Conservation (phyloP, 495 filamentous ascomycete genomes). For the Cudoniella acicularis region DNA sequence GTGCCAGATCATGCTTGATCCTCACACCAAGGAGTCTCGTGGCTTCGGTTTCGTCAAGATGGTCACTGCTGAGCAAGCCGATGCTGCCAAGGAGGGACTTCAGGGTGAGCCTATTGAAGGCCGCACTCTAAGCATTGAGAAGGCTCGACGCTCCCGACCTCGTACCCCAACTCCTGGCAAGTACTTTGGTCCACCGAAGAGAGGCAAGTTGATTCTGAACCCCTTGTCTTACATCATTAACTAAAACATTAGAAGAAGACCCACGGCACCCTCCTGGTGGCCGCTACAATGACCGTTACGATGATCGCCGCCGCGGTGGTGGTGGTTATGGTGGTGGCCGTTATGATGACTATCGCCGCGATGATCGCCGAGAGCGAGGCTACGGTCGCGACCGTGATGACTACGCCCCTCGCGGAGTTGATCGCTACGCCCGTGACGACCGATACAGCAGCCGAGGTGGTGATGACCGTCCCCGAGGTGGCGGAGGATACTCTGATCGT, state of each 20-base stretch:
- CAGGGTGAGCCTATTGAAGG: constrained; percentile 96
- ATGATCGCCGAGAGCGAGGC: constrained; percentile 21
- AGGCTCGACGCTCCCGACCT: constrained; percentile 89
- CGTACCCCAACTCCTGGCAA: constrained; percentile 97
- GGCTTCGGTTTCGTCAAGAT: constrained; percentile 99
- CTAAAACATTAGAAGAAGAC: constrained; percentile 47
- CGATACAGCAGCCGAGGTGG: constrained; percentile 40
- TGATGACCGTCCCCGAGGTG: constrained; percentile 56
- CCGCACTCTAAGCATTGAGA: constrained; percentile 96
- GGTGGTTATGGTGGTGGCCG: constrained; percentile 53
- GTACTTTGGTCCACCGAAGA: constrained; percentile 98
- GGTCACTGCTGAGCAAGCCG: constrained; percentile 86
- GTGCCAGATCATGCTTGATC: constrained; percentile 99
- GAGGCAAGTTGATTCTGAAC: constrained; percentile 59
- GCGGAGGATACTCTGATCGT: constrained; percentile 49
- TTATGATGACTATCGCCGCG: neutral
- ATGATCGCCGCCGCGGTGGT: constrained; percentile 30
- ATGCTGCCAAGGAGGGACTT: constrained; percentile 93
- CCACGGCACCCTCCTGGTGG: constrained; percentile 45
- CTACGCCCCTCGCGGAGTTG: constrained; percentile 31
- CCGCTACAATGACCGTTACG: constrained; percentile 26
- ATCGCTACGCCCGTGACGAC: constrained; percentile 34
- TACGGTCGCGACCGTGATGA: constrained; percentile 31
- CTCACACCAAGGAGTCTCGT: constrained; percentile 95
- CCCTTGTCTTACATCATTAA: constrained; percentile 27